A percentile compares a stretch with the other conserved stretches of the same genome.
Conservation (phyloP, 306 rosid genomes). For the Herpetospermum pedunculosum region DNA sequence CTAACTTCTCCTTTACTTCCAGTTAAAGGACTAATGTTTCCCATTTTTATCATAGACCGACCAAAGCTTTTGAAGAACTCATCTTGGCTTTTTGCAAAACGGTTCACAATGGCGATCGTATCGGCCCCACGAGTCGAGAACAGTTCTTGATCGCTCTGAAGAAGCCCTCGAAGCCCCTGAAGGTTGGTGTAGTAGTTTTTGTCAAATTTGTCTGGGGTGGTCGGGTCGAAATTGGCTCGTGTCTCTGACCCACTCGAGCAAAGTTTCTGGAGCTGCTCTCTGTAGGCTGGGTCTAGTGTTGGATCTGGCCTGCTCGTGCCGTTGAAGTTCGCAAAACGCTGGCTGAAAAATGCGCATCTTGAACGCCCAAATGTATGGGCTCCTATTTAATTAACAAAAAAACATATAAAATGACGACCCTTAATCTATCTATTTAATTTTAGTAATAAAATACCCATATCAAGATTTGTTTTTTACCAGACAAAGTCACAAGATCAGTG, state of each 20-base stretch:
- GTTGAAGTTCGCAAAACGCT: slow-evolving; percentile 17
- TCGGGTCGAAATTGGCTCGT: slow-evolving; percentile 15
- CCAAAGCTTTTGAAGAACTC: slow-evolving; percentile 26
- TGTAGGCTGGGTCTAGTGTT: slow-evolving; percentile 14
- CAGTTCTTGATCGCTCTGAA: slow-evolving; percentile 30
- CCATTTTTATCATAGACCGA: slow-evolving; percentile 35
- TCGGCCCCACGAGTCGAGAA: slow-evolving; percentile 27
- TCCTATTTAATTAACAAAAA: slow-evolving; percentile 7
- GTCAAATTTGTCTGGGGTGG: slow-evolving; percentile 27
- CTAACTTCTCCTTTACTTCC: slow-evolving; percentile 34
- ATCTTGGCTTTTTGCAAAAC: slow-evolving; percentile 23
- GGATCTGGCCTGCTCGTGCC: slow-evolving; percentile 24
- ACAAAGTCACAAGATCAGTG: slow-evolving; percentile 24
- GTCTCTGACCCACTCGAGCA: slow-evolving; percentile 6
- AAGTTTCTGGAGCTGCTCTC: slow-evolving; percentile 20
- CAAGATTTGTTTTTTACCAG: too few species aligned
- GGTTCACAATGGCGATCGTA: slow-evolving; percentile 21
- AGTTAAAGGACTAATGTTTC: slow-evolving; percentile 19
- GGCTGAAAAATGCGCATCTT: slow-evolving; percentile 10
- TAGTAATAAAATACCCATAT: neutral
- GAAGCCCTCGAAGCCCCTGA: slow-evolving; percentile 22
- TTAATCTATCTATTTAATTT: too few species aligned
- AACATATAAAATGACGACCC: too few species aligned
- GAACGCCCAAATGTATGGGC: slow-evolving; percentile 42
- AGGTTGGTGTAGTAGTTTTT: slow-evolving; percentile 30